Evolutionary conservation across 176 grass and related monocot genomes (phyloP), one percentile per base, ranked within the genome.

Genomic region (Miscanthus lutarioriparius): DNA sequence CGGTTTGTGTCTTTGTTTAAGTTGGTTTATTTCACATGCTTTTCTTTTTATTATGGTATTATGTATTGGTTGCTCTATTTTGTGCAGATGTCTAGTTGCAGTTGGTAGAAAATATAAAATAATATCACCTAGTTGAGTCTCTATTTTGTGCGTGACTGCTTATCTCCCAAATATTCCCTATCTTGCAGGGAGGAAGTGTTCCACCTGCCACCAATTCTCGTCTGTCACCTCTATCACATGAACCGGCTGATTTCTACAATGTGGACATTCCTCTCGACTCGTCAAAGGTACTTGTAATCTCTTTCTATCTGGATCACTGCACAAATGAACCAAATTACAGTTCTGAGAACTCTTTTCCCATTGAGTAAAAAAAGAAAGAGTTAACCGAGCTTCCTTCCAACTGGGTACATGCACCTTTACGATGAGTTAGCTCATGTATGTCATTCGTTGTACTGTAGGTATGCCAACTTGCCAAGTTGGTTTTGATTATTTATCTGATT

Each of bases 181-280:
- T 80, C 33, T 64, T 87, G 36, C 85, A 91, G 89, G 85, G 89
- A 80, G 85, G 91, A 72, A 96, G 88, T 56, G 93, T 96, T 73
- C 89, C 84, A 68, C 83, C 93, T 70, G 93, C 93, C 66, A 79
- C 91, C 70, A 99, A 99, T 92, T 99, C 93, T 69, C 82, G 82
- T 14, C 93, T 99, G 33, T 89, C 91, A 82, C 97, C 97, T 39
- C 86, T 99, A 45, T 89, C 97, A 38, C 91, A 94, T 8, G 93
- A 99, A 82, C 93, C 93, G 28, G 93, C 96, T 62, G 97, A 90
- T 89, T 99, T 99, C 67, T 99, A 99, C 64, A 94, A 91, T 88
- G 83, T 96, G 72, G 91, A 94, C 77, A 96, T 99, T 86, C 97
- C 97, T 82, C 79, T 96, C 23, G 97, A 99, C 41, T 86, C 90